Base-by-base conservation (phyloP, 805 yeast species). In the Kluyveromyces aestuarii region DNA sequence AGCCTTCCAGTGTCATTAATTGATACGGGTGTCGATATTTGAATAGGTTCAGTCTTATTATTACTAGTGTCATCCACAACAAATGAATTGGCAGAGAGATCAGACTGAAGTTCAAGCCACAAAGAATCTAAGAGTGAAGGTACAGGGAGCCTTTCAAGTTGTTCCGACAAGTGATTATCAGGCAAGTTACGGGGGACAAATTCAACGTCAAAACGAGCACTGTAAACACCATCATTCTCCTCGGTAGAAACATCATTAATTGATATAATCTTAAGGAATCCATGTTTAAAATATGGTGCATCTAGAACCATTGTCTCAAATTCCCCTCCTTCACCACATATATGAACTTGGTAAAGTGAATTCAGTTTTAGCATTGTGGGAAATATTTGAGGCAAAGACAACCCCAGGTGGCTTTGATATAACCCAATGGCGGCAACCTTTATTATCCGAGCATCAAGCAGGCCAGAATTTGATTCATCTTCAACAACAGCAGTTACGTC, bases 261-360 rank as follows among this genome's bases (percentile, higher is more conserved):
- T 27, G 70, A 59, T 14, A 61, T 62, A 1, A 72, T 68, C 8
- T 66, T 68, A 41, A 83, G 62, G 46, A 63, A 68, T 37, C 78
- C 80, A 42, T 76, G 70, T 33, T 68, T 69, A 68, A 91, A 93
- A 51, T 87, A 82, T 0, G 96, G 95, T 1, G 95, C 87, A 64
- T 93, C 96, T 27, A 93, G 71, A 2, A 91, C 98, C 55, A 91
- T 70, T 0, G 96, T 84, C 64, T 93, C 99, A 65, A 88, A 93
- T 65, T 93, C 99, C 1, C 99, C 99, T 35, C 99, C 99, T 71
- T 93, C 99, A 13, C 99, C 99, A 69, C 99, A 93, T 0, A 93
- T 81, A 63, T 91, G 96, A 13, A 90, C 86, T 2, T 90, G 95
- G 66, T 79, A 90, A 64, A 71, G 68, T 9, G 62, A 51, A 62